Evolutionary conservation across 192 early-diverging fungal genomes (phyloP), one percentile per base, ranked within the genome.

Genomic region (Paraglomus occultum): DNA sequence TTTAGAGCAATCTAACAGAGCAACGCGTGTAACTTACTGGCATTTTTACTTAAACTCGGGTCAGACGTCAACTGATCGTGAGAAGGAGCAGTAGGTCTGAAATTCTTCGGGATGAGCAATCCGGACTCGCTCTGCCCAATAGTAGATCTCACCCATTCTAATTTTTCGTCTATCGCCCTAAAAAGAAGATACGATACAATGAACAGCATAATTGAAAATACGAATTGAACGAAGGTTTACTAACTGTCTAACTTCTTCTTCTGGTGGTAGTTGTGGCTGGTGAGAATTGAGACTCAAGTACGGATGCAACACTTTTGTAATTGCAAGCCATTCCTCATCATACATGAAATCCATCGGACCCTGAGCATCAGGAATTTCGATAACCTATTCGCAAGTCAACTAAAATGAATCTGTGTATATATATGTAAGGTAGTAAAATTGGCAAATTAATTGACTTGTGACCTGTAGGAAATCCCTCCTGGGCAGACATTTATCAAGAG

Each of bases 401-500:
- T 12, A 18, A n/a, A 5, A 45, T 43, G 31, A 38, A 17, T 5
- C 8, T 38, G 62, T 69, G 31, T 20, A 15, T 51, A 52, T 22
- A 6, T 20, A 8, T 11, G 7, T 58, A n/a, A 44, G 6, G 23
- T 22, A 17, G 17, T 7, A 3, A 8, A 46, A 45, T 54, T n/a
- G 18, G 49, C 50, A 42, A 51, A 48, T 42, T 39, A 67, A 31
- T 48, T 8, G n/a, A 48, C 18, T 52, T 31, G 31, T 31, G 44
- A 95, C 86, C 77, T 97, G 92, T 38, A 99, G 74, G 71, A 94
- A 97, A 44, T 91, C 79, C 1, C 92, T 81, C 5, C 79, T 60
- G 2, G 88, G 89, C 20, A 92, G 53, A 62, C 97, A 99, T 62
- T 98, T 98, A 79, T 99, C 97, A n/a, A 99, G 78, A 4, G 94